Percentiles rank a stretch among this genome's conserved stretches.
These are phyloP conservation scores for Musa itinerans DNA, from an alignment of 176 grass and related monocot genomes.

Conservation along the genomic window DNA sequence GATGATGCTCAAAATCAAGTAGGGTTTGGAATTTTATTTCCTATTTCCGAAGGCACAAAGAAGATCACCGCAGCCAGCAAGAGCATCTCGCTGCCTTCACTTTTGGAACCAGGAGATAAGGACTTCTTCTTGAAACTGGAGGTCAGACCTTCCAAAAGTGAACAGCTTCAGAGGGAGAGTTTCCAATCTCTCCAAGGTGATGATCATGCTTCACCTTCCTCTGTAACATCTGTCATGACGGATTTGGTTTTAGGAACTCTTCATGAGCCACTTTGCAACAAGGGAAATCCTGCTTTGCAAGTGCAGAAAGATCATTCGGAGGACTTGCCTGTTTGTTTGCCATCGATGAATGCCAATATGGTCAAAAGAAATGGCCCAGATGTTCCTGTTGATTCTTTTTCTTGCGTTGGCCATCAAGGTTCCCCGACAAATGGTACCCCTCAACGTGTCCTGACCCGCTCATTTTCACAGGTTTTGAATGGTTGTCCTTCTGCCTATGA, in stretches of 20 bases:
- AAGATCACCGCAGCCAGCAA: conserved; percentile 16
- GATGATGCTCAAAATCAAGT: conserved; percentile 6
- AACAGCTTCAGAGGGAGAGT: conserved; percentile 34
- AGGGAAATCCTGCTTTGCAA: conserved; percentile 15
- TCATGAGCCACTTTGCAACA: conserved; percentile 34
- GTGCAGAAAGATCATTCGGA: conserved; percentile 25
- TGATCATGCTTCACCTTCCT: conserved; percentile 38
- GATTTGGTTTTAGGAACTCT: conserved; percentile 79
- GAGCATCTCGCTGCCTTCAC: conserved; percentile 44
- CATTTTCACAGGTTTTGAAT: conserved; percentile 21
- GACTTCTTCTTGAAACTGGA: conserved; percentile 49
- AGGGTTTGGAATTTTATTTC: conserved; percentile 23
- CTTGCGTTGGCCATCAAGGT: conserved; percentile 20
- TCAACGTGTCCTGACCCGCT: conserved; percentile 25
- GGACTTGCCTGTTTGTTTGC: conserved; percentile 13
- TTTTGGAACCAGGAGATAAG: conserved; percentile 41
- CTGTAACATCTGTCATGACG: conserved; percentile 47
- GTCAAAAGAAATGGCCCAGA: conserved; percentile 30
- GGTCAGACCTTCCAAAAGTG: conserved; percentile 44
- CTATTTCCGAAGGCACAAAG: conserved; percentile 18
- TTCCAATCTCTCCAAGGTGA: conserved; percentile 23
- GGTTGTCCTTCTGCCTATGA: conserved; percentile 41
- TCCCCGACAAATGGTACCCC: conserved; percentile 11
- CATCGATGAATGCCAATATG: conserved; percentile 20
- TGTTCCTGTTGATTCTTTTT: conserved; percentile 24